Base-by-base conservation (phyloP, 805 yeast genomes). In the Yarrowia sp. region DNA sequence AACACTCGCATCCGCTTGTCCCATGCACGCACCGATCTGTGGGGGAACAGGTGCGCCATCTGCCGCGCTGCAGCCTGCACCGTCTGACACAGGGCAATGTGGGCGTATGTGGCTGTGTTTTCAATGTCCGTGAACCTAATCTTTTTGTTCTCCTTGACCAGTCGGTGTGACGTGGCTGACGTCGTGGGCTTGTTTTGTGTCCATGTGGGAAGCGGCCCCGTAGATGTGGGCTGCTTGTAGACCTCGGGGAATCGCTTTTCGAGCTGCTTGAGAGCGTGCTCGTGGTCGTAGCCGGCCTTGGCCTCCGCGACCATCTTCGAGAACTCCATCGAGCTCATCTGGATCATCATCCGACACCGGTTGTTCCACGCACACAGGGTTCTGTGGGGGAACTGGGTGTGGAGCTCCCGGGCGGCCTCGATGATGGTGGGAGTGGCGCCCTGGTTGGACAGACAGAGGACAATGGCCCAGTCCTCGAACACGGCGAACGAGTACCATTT, bases 401-500 rank as follows among this genome's bases (percentile, higher is more conserved):
- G 67, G 7, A 63, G 56, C 48, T 48, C 67, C 2, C 56, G 56
- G 3, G 67, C 67, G 1, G 67, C 67, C 35, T 63, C 65, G 12
- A 59, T 59, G 35, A 59, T 63, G 9, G 55, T 48, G 3, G 67
- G 56, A 5, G 67, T 48, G n/a, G 46, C 36, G 19, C 56, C 56
- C 38, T 63, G 67, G 38, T 49, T 36, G n/a, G 45, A 32, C 26
- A 63, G 41, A 48, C 67, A 63, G 40, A 63, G 32, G 5, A 49
- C 55, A 15, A 63, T 63, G n/a, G 67, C 67, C 67, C 67, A 63
- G 56, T 48, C 56, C n/a, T 63, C 67, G 26, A 59, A 59, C 19
- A 59, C 52, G 4, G 65, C 65, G 35, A 59, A 59, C 32, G 65
- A 59, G 42, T 59, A 59, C 65, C 65, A 59, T n/a, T 59, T 59